A percentile compares a stretch with the other conserved stretches of the same genome.
These are phyloP conservation scores for Capsella rubella DNA, from an alignment of 441 rosid species.

Conservation along the genomic window DNA sequence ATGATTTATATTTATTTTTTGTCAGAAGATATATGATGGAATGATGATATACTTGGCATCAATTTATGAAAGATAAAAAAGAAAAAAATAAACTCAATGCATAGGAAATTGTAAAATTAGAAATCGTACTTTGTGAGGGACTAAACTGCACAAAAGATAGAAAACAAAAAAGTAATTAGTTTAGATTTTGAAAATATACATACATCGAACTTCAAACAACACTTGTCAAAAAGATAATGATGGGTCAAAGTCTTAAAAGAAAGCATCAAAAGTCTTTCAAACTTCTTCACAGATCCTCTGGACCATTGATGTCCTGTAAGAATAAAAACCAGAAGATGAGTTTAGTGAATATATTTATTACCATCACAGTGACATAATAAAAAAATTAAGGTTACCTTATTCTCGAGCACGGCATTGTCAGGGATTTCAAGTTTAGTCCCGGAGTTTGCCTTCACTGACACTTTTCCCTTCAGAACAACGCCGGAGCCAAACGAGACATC, in stretches of 20 bases:
- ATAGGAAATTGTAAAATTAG: not conserved
- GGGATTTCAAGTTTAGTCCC: slow-evolving; percentile 77
- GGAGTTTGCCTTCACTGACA: slow-evolving; percentile 66
- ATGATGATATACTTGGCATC: slow-evolving; percentile 7
- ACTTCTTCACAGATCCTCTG: slow-evolving; percentile 59
- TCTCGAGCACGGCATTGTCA: slow-evolving; percentile 60
- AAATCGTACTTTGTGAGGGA: slow-evolving; percentile 13
- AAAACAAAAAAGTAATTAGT: not conserved
- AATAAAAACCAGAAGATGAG: not conserved
- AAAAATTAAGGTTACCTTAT: slow-evolving; percentile 55
- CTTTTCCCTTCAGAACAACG: slow-evolving; percentile 82
- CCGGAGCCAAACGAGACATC: slow-evolving; percentile 87
- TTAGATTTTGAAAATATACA: too few species aligned
- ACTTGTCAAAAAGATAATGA: too few species aligned
- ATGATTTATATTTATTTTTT: too few species aligned
- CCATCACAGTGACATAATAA: too few species aligned
- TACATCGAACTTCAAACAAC: too few species aligned
- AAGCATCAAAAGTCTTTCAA: not conserved
- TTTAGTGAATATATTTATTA: not conserved
- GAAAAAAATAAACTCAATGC: not conserved
- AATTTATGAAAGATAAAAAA: not conserved
- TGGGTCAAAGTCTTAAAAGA: too few species aligned
- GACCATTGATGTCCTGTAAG: slow-evolving; percentile 71
- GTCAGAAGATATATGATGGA: too few species aligned
- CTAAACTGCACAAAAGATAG: slow-evolving; percentile 3